These are phyloP conservation scores for Oryza meyeriana DNA, from an alignment of 176 grass and related monocot species.

Conservation along the genomic window DNA sequence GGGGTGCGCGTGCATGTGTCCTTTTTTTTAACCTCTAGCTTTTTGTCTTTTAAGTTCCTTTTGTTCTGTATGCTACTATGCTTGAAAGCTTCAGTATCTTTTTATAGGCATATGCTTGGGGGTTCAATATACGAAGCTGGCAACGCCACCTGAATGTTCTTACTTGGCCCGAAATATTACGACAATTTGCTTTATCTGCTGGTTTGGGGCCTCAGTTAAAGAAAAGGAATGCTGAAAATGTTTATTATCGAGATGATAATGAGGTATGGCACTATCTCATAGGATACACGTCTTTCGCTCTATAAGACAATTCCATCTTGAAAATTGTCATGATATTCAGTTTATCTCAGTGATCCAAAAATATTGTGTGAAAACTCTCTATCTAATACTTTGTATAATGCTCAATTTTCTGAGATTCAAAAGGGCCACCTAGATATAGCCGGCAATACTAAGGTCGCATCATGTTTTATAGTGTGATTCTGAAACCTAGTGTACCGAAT, in stretches of 20 bases:
- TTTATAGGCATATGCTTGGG: slow-evolving; percentile 90
- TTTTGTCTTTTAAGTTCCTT: not conserved
- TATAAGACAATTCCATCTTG: slow-evolving; percentile 15
- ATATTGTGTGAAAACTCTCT: not conserved
- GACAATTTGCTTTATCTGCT: slow-evolving; percentile 94
- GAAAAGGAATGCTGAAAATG: slow-evolving; percentile 62
- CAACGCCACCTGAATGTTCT: slow-evolving; percentile 86
- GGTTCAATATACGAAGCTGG: slow-evolving; percentile 93
- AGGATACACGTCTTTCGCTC: not conserved
- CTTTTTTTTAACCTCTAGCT: not conserved
- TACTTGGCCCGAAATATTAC: slow-evolving; percentile 94
- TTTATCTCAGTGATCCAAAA: not conserved
- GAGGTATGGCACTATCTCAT: slow-evolving; percentile 52
- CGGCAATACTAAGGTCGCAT: not conserved
- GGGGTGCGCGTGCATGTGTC: slow-evolving; percentile 46
- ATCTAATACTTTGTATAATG: not conserved
- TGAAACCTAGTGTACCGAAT: slow-evolving; percentile 3
- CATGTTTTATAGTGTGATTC: not conserved
- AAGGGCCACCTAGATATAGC: slow-evolving; percentile 6
- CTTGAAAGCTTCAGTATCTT: slow-evolving; percentile 11
- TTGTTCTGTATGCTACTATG: slow-evolving; percentile 20
- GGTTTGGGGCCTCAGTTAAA: slow-evolving; percentile 91
- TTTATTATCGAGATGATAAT: slow-evolving; percentile 78
- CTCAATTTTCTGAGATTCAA: not conserved
- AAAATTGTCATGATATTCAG: not conserved